Conservation (phyloP, 2,329 filamentous ascomycete species). For the Colletotrichum lindemuthianum region DNA sequence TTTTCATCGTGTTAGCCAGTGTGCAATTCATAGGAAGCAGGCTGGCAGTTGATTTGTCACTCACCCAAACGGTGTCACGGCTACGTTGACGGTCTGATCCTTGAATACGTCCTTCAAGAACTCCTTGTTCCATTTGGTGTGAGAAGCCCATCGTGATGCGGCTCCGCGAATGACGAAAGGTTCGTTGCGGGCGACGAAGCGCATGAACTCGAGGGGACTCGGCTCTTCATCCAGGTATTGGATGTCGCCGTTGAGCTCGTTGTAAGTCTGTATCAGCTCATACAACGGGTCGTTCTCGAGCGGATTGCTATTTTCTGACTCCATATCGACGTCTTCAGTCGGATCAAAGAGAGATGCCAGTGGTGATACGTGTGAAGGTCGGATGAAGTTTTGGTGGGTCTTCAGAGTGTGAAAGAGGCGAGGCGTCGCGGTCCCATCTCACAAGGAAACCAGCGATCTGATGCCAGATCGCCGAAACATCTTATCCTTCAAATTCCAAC, state of each 20-base stretch:
- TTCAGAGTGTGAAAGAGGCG: no score
- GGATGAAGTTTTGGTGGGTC: conserved; percentile 10
- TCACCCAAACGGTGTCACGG: conserved; percentile 78
- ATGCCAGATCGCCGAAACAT: no score
- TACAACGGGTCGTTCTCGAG: conserved; percentile 51
- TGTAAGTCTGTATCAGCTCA: conserved; percentile 74
- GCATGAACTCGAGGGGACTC: conserved; percentile 82
- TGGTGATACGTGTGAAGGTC: conserved; percentile 11
- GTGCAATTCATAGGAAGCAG: neutral
- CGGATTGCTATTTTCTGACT: neutral
- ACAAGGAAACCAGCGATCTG: no score
- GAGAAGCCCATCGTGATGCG: conserved; percentile 71
- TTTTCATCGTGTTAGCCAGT: conserved; percentile 36
- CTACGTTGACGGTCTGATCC: conserved; percentile 74
- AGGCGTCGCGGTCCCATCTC: no score
- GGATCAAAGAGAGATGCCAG: neutral
- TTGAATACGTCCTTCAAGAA: conserved; percentile 67
- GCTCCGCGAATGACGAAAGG: conserved; percentile 78
- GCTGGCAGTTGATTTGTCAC: conserved; percentile 30
- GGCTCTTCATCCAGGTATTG: conserved; percentile 73
- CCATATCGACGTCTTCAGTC: conserved; percentile 1
- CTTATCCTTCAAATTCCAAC: no score
- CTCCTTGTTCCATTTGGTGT: conserved; percentile 67
- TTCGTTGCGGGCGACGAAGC: conserved; percentile 77
- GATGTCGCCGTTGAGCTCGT: conserved; percentile 75